Conservation (phyloP, 352 stramenopile genomes). For the Globisporangium acanthophoron region DNA sequence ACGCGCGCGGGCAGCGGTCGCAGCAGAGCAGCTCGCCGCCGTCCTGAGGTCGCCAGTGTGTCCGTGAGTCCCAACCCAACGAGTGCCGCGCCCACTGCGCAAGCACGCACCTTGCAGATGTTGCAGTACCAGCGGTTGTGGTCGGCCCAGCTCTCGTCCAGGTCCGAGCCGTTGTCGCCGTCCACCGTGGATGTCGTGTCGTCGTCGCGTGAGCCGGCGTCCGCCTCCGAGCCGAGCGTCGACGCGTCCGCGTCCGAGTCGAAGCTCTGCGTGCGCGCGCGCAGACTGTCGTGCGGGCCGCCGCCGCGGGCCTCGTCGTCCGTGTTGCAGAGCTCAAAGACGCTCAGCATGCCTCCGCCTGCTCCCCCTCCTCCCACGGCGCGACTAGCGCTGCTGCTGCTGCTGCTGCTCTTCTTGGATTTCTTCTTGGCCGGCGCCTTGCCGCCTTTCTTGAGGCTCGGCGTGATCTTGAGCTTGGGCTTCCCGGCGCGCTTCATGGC, state of each 20-base stretch:
- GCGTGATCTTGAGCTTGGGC: not conserved
- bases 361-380: no score
- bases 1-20: conserved; percentile 88
- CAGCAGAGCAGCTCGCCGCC: conserved; percentile 89
- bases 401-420: conserved; percentile 3
- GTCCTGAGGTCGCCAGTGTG: conserved; percentile 18
- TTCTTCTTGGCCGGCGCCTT: not conserved
- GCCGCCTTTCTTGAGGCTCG: not conserved
- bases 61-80: not conserved
- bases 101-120: conserved; percentile 60
- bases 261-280: conserved; percentile 16
- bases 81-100: not conserved
- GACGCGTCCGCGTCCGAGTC: conserved; percentile 18
- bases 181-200: conserved; percentile 25
- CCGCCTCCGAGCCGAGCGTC: conserved; percentile 8
- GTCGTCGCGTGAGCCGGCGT: conserved; percentile 13
- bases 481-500: not conserved
- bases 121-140: conserved; percentile 90
- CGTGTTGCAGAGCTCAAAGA: conserved; percentile 70
- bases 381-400: not conserved
- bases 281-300: not conserved
- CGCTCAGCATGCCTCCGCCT: conserved; percentile 63
- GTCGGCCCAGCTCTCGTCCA: conserved; percentile 71
- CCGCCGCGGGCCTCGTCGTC: conserved; percentile 27
- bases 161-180: conserved; percentile 26